Conservation (phyloP, 148 eudicot genomes). For the Fagopyrum homotropicum region DNA sequence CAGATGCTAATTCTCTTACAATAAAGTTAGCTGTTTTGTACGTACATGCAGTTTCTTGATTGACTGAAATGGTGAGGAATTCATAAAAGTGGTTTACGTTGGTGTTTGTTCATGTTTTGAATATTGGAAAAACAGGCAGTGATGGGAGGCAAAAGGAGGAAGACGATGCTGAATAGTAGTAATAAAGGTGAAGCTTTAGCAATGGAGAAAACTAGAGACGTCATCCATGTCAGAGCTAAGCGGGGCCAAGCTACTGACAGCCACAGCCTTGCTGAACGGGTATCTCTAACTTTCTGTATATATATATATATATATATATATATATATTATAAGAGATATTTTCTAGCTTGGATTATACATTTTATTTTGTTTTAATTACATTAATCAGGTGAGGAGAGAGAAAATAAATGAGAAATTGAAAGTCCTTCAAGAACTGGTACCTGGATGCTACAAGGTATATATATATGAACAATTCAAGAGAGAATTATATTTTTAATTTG, state of each 20-base stretch:
- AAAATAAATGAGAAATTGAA: conserved; percentile 15
- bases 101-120: no score
- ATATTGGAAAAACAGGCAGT: background rate
- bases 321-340: background rate
- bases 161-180: background rate
- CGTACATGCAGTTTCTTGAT: no score
- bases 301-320: background rate
- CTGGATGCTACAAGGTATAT: conserved; percentile 14
- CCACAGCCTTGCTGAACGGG: conserved; percentile 15
- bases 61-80: background rate
- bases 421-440: conserved; percentile 13
- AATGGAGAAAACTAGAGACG: conserved; percentile 10
- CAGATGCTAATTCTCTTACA: no score
- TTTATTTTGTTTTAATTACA: background rate
- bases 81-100: background rate
- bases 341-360: background rate
- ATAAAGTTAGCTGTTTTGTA: no score
- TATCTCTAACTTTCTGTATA: background rate
- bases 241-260: conserved; percentile 14
- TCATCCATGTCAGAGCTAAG: conserved; percentile 16
- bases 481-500: background rate
- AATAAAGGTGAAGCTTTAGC: background rate
- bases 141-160: conserved; percentile 15
- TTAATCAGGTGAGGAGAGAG: conserved; percentile 14
- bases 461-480: background rate